Evolutionary conservation across 1,139 yeast species (phyloP), one percentile per base, ranked within the genome.

Genomic region (Hansenula sp.): DNA sequence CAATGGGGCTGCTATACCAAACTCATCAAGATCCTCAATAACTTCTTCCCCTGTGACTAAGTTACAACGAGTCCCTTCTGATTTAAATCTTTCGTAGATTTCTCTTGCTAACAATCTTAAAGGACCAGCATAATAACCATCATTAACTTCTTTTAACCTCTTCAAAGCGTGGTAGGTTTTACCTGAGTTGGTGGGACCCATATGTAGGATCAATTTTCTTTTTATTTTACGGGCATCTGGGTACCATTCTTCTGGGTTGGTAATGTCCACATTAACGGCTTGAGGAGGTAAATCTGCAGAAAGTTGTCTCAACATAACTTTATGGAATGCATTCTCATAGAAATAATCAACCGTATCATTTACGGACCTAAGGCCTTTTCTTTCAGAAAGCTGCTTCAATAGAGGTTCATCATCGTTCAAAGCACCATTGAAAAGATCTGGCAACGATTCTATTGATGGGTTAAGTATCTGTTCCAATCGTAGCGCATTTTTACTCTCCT

Each of bases 141-240:
- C 74, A 34, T 77, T 72, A 10, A 91, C 81, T n/a, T 65, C 57
- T 52, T 81, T 80, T 38, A 93, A 70, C 44, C 80, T 74, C 56
- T 84, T 74, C 37, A 93, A 67, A 0, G 98, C 96, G 41, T 79
- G 76, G 59, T 87, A 86, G 0, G 99, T 93, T 59, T 93, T 93
- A n/a, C 99, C 99, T 54, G 94, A 83, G 61, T 93, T 93, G 0
- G 99, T 93, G 0, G 99, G 99, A 0, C 99, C 99, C 17, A 93
- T 89, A 62, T 93, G 99, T 80, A 94, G 77, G 18, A 84, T 74
- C 38, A 93, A 75, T 46, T 84, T 84, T 35, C 99, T 71, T 51
- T 80, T 82, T 70, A 90, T 72, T 50, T 82, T 79, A 37, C 99
- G 71, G 0, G 99, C 96, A 41, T 74, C 79, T 0, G 99, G 96